phyloP scores from a whole-genome alignment of 257 asterid genomes.

The Cordia subcordata region DNA sequence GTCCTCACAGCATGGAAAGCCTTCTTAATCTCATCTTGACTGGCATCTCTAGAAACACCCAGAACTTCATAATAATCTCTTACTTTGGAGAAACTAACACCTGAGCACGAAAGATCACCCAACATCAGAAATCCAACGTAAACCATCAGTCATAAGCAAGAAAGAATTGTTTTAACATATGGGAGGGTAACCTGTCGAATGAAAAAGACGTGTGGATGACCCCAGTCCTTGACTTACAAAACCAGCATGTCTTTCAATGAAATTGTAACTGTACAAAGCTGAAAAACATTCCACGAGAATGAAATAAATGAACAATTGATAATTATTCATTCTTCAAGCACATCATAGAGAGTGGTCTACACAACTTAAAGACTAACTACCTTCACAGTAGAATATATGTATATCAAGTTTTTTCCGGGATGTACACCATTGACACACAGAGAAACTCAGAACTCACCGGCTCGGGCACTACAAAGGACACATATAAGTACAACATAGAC shows the following conservation, averaged over 20 bases:
- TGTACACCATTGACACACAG: too few species aligned
- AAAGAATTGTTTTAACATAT: neutral
- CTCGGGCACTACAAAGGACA: too few species aligned
- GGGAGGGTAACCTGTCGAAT: conserved; percentile 62
- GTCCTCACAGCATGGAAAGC: conserved; percentile 75
- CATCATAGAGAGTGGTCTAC: too few species aligned
- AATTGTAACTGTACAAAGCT: conserved; percentile 29
- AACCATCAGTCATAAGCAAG: neutral
- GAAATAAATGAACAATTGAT: neutral
- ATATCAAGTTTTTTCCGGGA: too few species aligned
- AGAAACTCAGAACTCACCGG: too few species aligned
- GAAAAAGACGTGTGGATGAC: conserved; percentile 47
- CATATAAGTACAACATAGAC: too few species aligned
- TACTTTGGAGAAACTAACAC: conserved; percentile 33
- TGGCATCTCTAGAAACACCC: conserved; percentile 67
- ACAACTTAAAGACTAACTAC: too few species aligned
- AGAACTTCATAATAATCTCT: conserved; percentile 74
- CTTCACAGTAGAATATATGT: too few species aligned
- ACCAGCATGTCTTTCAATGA: conserved; percentile 21
- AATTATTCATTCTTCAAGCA: too few species aligned
- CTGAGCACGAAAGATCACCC: conserved; percentile 27
- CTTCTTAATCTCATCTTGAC: conserved; percentile 73
- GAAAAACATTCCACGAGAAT: conserved; percentile 15
- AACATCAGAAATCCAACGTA: neutral
- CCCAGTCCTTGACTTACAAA: conserved; percentile 31